Evolutionary conservation across 176 grass and related monocot genomes (phyloP).

Genomic region (Tillandsia fasciculata): DNA sequence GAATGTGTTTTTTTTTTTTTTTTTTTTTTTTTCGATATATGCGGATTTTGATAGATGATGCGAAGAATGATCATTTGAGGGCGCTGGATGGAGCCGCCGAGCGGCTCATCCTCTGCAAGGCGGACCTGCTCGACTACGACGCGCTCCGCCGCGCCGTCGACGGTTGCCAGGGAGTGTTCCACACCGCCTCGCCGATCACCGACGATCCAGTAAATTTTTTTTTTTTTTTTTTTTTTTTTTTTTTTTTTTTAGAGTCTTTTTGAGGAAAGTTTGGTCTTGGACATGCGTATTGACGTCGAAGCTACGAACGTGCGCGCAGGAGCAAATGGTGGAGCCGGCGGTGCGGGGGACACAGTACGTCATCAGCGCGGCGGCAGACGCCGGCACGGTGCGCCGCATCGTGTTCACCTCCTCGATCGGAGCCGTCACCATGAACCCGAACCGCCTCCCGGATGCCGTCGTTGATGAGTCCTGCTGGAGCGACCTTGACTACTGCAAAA

Average conservation of each 20-base stretch:
- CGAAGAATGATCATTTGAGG: constrained; percentile 69
- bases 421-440: constrained; percentile 82
- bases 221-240: too few species aligned
- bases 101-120: constrained; percentile 45
- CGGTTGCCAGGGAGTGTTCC: constrained; percentile 81
- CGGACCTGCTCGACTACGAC: constrained; percentile 63
- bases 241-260: too few species aligned
- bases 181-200: constrained; percentile 71
- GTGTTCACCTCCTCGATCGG: constrained; percentile 98
- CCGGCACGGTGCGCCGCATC: constrained; percentile 68
- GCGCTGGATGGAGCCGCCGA: constrained; percentile 52
- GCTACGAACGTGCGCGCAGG: constrained; percentile 24
- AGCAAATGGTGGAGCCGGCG: constrained; percentile 96
- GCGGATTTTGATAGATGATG: constrained; percentile 35
- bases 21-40: background rate
- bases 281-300: too few species aligned
- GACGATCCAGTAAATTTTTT: constrained; percentile 49
- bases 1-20: too few species aligned
- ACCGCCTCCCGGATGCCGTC: constrained; percentile 56
- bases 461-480: constrained; percentile 94
- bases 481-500: constrained; percentile 93
- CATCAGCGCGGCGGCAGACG: constrained; percentile 60
- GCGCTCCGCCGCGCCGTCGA: constrained; percentile 41
- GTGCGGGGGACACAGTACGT: constrained; percentile 73
- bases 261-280: too few species aligned